Evolutionary conservation across 2,329 filamentous ascomycete species (phyloP).

Genomic region (Dactylellina sp.): DNA sequence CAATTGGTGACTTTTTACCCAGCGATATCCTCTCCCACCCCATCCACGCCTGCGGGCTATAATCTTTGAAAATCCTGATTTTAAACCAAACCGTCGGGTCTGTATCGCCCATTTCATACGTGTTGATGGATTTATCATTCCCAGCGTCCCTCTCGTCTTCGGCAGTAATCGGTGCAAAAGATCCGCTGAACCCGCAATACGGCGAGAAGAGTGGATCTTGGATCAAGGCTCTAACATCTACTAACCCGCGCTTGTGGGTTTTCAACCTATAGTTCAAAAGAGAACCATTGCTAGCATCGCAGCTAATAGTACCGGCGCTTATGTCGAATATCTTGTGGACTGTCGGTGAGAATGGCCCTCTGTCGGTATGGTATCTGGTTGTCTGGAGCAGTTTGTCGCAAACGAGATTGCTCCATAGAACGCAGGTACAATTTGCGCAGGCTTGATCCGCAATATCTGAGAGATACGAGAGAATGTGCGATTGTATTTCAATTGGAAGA

Average conservation of each 20-base stretch:
- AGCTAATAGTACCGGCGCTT: constrained; percentile 12
- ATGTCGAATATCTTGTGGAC: constrained; percentile 28
- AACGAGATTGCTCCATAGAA: constrained; percentile 11
- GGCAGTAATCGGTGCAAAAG: background rate
- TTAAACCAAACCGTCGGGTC: constrained; percentile 27
- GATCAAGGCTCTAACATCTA: constrained; percentile 10
- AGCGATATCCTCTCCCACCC: constrained; percentile 10
- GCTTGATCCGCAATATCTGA: constrained; percentile 11
- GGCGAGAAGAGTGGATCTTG: constrained; percentile 21
- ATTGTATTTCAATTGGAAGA: constrained; percentile 21
- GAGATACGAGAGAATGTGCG: constrained; percentile 17
- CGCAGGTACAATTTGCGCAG: constrained; percentile 1
- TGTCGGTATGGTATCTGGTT: constrained; percentile 6
- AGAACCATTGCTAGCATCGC: constrained; percentile 7
- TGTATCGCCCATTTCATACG: background rate
- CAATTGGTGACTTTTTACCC: constrained; percentile 1
- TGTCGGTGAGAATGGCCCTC: constrained; percentile 3
- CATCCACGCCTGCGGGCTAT: constrained; percentile 5
- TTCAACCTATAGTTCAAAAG: constrained; percentile 11
- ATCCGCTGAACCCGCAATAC: constrained; percentile 10
- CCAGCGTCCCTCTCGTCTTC: constrained; percentile 11
- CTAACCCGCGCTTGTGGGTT: constrained; percentile 8
- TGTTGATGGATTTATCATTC: no score
- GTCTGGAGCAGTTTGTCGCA: constrained; percentile 7
- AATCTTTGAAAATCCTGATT: constrained; percentile 13